Evolutionary conservation across 2,329 filamentous ascomycete species (phyloP).

Genomic region (Aureobasidium sp.): DNA sequence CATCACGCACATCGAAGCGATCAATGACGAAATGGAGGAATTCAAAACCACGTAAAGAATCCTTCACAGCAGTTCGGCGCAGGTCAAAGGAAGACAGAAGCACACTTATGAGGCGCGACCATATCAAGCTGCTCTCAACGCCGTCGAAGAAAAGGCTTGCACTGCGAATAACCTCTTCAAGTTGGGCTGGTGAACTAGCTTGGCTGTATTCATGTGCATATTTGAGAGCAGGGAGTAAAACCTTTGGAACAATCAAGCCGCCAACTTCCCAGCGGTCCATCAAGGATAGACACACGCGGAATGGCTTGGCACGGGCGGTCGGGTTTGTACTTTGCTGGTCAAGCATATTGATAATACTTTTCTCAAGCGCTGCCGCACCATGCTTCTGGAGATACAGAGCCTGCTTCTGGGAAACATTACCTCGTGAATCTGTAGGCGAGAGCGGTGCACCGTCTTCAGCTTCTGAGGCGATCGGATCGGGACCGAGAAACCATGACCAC

Average conservation of each 20-base stretch:
- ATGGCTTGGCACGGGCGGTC: conserved; percentile 70
- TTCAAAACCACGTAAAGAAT: conserved; percentile 53
- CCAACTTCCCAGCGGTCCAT: conserved; percentile 99
- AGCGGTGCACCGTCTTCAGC: conserved; percentile 21
- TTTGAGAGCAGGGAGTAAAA: conserved; percentile 79
- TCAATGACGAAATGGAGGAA: conserved; percentile 74
- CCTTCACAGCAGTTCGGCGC: conserved; percentile 54
- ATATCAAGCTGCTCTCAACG: conserved; percentile 89
- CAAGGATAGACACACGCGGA: conserved; percentile 83
- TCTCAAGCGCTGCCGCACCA: conserved; percentile 66
- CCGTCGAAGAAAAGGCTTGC: conserved; percentile 96
- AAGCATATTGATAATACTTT: conserved; percentile 72
- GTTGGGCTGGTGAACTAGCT: conserved; percentile 59
- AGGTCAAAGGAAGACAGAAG: conserved; percentile 10
- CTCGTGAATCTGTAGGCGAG: conserved; percentile 31
- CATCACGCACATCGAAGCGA: conserved; percentile 89
- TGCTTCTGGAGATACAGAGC: conserved; percentile 69
- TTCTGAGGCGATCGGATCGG: conserved; percentile 46
- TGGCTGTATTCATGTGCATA: conserved; percentile 70
- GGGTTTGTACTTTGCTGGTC: conserved; percentile 47
- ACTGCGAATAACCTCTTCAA: conserved; percentile 81
- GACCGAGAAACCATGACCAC: conserved; percentile 95
- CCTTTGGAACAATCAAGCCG: conserved; percentile 74
- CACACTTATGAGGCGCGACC: conserved; percentile 36
- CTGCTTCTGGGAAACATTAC: conserved; percentile 50